phyloP scores from a whole-genome alignment of 2,329 filamentous ascomycete genomes.

The Calonectria crousiana region DNA sequence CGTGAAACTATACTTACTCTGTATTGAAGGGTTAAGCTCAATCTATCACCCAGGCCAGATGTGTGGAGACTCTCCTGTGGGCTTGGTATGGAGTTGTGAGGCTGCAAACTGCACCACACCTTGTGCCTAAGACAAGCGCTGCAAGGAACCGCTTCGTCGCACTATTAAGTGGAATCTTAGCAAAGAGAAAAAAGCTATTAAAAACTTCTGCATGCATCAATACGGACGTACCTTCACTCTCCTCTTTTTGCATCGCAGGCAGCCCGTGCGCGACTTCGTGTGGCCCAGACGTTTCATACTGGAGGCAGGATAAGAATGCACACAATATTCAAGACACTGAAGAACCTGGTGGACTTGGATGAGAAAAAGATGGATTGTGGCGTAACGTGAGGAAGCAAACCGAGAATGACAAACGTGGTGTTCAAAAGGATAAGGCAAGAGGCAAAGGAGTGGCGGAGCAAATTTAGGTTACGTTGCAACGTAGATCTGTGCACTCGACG shows the following conservation, averaged over 20 bases:
- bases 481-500: neutral
- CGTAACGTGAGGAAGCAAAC: neutral
- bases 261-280: constrained; percentile 6
- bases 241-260: constrained; percentile 7
- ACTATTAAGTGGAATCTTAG: neutral
- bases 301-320: neutral
- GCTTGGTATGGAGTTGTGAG: neutral
- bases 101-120: constrained; percentile 24
- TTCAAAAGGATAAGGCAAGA: neutral
- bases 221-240: neutral
- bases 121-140: constrained; percentile 20
- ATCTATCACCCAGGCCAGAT: neutral
- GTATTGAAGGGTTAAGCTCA: neutral
- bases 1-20: neutral
- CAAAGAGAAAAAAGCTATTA: neutral
- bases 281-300: constrained; percentile 6
- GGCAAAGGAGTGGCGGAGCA: neutral
- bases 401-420: neutral
- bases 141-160: constrained; percentile 28
- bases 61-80: neutral
- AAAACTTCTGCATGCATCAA: neutral
- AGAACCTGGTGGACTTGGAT: neutral
- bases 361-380: neutral
- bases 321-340: neutral
- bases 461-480: neutral